Percentiles rank a stretch among this genome's conserved stretches.
Evolutionary conservation across 2,329 filamentous ascomycete species (phyloP).

Genomic region (Tolypocladium nubicola): DNA sequence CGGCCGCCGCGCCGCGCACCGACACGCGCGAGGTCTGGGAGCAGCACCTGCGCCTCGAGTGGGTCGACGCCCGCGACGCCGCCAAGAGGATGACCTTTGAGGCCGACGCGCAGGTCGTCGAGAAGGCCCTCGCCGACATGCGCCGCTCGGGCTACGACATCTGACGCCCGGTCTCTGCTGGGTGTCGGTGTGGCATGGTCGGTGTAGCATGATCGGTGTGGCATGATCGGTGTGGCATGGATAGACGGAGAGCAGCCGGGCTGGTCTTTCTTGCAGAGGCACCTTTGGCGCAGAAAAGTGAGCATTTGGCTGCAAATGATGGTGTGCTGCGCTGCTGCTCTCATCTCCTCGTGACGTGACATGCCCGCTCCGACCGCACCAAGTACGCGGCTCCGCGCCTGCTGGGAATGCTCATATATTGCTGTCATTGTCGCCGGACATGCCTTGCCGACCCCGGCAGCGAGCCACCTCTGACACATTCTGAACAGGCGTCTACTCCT

Average conservation of each 20-base stretch:
- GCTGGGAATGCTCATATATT: not conserved
- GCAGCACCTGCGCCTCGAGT: constrained; percentile 10
- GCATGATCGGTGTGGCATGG: too few relatives aligned
- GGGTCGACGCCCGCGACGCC: constrained; percentile 13
- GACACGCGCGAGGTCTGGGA: constrained; percentile 21
- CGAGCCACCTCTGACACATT: not conserved
- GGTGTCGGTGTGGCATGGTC: not conserved
- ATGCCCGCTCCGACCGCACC: not conserved
- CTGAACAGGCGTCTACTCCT: not conserved
- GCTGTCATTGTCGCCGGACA: not conserved
- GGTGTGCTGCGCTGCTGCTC: not conserved
- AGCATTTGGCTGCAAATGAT: not conserved
- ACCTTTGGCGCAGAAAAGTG: not conserved
- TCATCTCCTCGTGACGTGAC: not conserved
- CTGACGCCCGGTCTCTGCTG: constrained; percentile 1
- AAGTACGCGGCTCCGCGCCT: too few relatives aligned
- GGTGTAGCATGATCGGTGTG: too few relatives aligned
- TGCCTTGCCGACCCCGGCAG: not conserved
- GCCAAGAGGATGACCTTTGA: constrained; percentile 10
- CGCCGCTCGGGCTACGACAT: constrained; percentile 14
- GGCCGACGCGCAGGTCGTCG: constrained; percentile 14
- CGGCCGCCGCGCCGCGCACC: constrained; percentile 10
- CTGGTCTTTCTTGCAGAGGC: not conserved
- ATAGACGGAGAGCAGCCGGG: not conserved
- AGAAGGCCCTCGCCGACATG: constrained; percentile 16